These are phyloP conservation scores for Iris macrosiphon DNA, from an alignment of 106 monocot genomes.

Conservation along the genomic window DNA sequence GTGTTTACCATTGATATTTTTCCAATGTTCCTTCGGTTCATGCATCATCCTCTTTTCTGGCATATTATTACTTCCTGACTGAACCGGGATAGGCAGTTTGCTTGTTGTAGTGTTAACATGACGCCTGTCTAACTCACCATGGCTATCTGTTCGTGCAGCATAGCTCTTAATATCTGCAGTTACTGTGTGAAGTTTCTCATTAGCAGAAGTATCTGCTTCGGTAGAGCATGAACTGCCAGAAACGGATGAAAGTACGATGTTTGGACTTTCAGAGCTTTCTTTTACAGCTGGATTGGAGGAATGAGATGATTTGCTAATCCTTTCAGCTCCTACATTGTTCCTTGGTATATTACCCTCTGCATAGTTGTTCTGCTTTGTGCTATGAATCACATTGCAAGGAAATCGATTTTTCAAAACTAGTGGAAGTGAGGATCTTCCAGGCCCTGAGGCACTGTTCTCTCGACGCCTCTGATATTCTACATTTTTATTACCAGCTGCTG, in stretches of 20 bases:
- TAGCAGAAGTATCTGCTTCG: conserved; percentile 17
- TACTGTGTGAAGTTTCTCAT: conserved; percentile 9
- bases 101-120: conserved; percentile 16
- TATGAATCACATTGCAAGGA: conserved; percentile 66
- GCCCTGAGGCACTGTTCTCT: conserved; percentile 55
- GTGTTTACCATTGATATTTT: conserved; percentile 24
- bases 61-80: conserved; percentile 22
- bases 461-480: conserved; percentile 52
- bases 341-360: conserved; percentile 45
- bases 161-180: conserved; percentile 2
- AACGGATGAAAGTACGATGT: conserved; percentile 9
- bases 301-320: conserved; percentile 35
- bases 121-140: conserved; percentile 9
- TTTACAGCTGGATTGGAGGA: conserved; percentile 24
- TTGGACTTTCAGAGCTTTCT: conserved; percentile 19
- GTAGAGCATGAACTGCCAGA: conserved; percentile 17
- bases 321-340: conserved; percentile 43
- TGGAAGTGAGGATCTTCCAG: conserved; percentile 73
- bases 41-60: conserved; percentile 3
- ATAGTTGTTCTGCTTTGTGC: conserved; percentile 38
- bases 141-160: no score
- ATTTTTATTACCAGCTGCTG: conserved; percentile 30
- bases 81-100: conserved; percentile 3
- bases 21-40: conserved; percentile 18
- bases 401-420: conserved; percentile 83